Evolutionary conservation across 257 asterid species (phyloP).

Genomic region (Anisodus tanguticus): DNA sequence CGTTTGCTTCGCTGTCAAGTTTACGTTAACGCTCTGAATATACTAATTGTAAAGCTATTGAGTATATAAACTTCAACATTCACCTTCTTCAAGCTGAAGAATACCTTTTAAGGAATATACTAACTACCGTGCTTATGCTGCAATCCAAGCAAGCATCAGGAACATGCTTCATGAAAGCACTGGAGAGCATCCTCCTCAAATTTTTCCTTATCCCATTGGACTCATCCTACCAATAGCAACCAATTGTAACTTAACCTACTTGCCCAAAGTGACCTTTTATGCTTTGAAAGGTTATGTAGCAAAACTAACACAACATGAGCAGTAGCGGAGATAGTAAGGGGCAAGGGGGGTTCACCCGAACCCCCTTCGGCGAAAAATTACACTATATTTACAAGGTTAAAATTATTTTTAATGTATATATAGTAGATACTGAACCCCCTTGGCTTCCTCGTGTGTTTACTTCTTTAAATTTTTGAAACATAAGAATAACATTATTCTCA

Average conservation of each 20-base stretch:
- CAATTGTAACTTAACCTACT: background rate
- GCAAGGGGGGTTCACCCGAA: no score
- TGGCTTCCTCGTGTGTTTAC: no score
- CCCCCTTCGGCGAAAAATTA: no score
- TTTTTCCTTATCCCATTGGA: background rate
- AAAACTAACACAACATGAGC: background rate
- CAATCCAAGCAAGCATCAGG: background rate
- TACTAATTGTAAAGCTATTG: background rate
- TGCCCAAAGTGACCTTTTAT: constrained; percentile 11
- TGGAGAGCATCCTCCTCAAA: background rate
- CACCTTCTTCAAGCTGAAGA: background rate
- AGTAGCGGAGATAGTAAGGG: no score
- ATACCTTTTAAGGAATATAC: background rate
- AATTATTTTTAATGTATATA: no score
- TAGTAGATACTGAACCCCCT: no score
- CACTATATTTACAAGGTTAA: no score
- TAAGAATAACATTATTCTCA: background rate
- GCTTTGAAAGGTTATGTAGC: background rate
- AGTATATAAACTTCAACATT: background rate
- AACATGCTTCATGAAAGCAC: background rate
- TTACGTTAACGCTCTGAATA: background rate
- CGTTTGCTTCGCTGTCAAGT: background rate
- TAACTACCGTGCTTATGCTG: background rate
- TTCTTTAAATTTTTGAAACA: background rate
- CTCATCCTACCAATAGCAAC: background rate